Evolutionary conservation across 1,139 yeast species (phyloP).

Genomic region (Protomyces gravidus): DNA sequence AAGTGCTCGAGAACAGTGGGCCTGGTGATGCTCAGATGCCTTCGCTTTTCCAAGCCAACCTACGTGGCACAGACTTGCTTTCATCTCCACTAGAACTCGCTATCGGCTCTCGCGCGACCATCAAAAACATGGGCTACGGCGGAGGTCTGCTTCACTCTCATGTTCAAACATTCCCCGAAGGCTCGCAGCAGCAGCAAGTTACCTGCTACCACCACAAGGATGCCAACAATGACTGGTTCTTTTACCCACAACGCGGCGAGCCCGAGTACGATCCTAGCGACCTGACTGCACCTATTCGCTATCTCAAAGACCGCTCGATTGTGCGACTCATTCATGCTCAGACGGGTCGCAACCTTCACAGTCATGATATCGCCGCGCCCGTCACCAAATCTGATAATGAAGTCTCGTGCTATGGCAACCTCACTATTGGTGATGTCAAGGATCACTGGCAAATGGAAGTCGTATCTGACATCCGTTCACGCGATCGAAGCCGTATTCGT

Average conservation of each 20-base stretch:
- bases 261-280: conserved; percentile 41
- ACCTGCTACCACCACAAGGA: conserved; percentile 94
- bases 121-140: conserved; percentile 85
- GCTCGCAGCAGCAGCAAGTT: conserved; percentile 93
- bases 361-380: conserved; percentile 81
- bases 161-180: conserved; percentile 87
- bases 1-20: conserved; percentile 71
- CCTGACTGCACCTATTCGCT: conserved; percentile 44
- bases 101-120: conserved; percentile 69
- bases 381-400: conserved; percentile 59
- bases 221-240: conserved; percentile 80
- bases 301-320: conserved; percentile 63
- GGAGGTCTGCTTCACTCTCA: conserved; percentile 95
- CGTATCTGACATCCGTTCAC: conserved; percentile 65
- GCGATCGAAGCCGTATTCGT: conserved; percentile 57
- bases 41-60: conserved; percentile 90
- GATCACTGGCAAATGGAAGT: conserved; percentile 94
- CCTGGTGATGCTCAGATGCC: conserved; percentile 98
- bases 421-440: conserved; percentile 78
- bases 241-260: conserved; percentile 62
- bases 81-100: conserved; percentile 88
- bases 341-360: conserved; percentile 87
- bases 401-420: conserved; percentile 90
- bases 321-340: conserved; percentile 73
- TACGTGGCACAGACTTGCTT: conserved; percentile 71